Percentiles rank a stretch among this genome's conserved stretches.
These are phyloP conservation scores for Geotrichum carabidarum DNA, from an alignment of 1,139 yeast species.

Conservation along the genomic window DNA sequence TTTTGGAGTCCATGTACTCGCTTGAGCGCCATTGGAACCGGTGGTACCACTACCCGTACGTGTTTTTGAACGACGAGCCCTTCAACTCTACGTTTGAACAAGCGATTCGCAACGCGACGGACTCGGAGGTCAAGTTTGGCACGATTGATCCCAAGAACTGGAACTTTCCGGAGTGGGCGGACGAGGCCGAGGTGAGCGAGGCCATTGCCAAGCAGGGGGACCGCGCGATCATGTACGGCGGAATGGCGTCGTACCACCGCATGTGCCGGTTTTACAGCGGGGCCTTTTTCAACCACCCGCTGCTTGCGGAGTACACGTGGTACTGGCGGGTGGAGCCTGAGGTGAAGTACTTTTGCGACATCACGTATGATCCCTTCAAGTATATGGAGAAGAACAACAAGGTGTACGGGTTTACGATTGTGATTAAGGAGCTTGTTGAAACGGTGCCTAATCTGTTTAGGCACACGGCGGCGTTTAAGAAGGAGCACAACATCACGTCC, in stretches of 20 bases:
- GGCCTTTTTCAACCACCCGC: conserved; percentile 63
- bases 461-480: conserved; percentile 60
- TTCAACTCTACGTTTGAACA: conserved; percentile 61
- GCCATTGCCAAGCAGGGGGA: conserved; percentile 70
- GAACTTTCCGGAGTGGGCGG: conserved; percentile 48
- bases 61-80: conserved; percentile 72
- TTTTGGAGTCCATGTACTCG: conserved; percentile 60
- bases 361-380: conserved; percentile 82
- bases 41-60: conserved; percentile 88
- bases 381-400: conserved; percentile 69
- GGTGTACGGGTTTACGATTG: conserved; percentile 76
- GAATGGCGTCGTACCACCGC: conserved; percentile 62
- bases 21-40: conserved; percentile 83
- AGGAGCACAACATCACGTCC: conserved; percentile 43
- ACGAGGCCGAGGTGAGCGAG: conserved; percentile 44
- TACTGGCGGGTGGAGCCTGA: conserved; percentile 95
- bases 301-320: conserved; percentile 67
- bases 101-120: conserved; percentile 47
- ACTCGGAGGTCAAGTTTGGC: conserved; percentile 63
- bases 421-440: conserved; percentile 66
- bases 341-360: conserved; percentile 81
- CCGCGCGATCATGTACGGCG: conserved; percentile 74
- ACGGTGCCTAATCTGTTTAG: conserved; percentile 79
- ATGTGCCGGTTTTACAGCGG: conserved; percentile 77
- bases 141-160: conserved; percentile 49